Evolutionary conservation across 2,329 filamentous ascomycete species (phyloP).

Genomic region (Neopestalotiopsis rosae): DNA sequence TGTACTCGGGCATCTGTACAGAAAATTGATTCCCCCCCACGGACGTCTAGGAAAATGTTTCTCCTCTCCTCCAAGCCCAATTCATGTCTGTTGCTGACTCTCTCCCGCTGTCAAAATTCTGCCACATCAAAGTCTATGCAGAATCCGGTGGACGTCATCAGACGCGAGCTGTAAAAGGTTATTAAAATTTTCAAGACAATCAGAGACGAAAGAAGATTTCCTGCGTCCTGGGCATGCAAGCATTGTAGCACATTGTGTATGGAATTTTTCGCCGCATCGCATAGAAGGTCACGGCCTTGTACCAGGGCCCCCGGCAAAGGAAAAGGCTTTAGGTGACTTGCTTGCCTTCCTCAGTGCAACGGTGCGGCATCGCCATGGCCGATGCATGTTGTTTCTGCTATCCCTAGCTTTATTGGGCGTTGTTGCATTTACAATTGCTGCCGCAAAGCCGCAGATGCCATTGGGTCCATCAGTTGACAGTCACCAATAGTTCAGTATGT

Average conservation of each 20-base stretch:
- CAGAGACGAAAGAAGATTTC: not conserved
- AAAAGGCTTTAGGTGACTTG: not conserved
- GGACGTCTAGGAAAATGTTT: not conserved
- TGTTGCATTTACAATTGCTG: not conserved
- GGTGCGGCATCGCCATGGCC: not conserved
- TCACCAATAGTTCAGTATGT: too few species aligned
- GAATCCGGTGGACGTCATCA: not conserved
- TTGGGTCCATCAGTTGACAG: not conserved
- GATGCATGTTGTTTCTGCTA: not conserved
- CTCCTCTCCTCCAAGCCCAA: not conserved
- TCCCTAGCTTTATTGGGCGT: not conserved
- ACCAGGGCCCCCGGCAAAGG: not conserved
- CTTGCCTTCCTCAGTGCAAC: not conserved
- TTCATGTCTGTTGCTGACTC: not conserved
- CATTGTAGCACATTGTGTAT: not conserved
- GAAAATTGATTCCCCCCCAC: not conserved
- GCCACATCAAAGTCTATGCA: not conserved
- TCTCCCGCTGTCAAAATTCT: not conserved
- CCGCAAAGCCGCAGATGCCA: not conserved
- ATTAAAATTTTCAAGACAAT: constrained; percentile 1
- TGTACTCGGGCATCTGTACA: not conserved
- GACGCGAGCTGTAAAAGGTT: not conserved
- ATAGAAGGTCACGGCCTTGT: not conserved
- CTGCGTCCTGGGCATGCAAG: not conserved
- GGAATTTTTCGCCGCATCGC: not conserved